Base-by-base conservation (phyloP, 805 yeast genomes). In the Candida piceae region DNA sequence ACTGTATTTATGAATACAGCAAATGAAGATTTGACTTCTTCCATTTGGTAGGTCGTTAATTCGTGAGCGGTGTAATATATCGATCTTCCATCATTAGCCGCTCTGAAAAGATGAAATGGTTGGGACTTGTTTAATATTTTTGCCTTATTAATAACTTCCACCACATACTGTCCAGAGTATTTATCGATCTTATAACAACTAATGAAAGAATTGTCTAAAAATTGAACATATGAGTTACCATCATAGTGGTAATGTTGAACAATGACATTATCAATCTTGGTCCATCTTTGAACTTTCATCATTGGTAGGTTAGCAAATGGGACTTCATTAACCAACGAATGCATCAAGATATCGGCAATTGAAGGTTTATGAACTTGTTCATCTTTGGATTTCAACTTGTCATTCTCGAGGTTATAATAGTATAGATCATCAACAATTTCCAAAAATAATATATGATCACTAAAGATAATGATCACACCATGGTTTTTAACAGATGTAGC, bases 281-380 rank as follows among this genome's bases (percentile, higher is more conserved):
- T 71, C 84, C 93, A 86, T 4, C 73, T 69, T 10, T 65, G 67
- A 5, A 89, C 96, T 42, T 63, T 66, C 66, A 90, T 67, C 19
- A 66, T 64, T 0, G 97, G 96, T 13, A 88, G 62, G 27, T 73
- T 67, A 3, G 52, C 46, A 29, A 90, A 67, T 0, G 95, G 93
- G 17, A 80, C 80, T 50, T 86, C 94, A 55, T 90, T 90, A 21
- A 84, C 76, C 53, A 90, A 67, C 0, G 96, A 86, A 52, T 89
- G 95, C 95, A 89, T 86, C 41, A 90, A 63, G 32, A 86, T 70
- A 57, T 88, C 96, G 0, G 95, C 72, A 11, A 84, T 67, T 3
- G 81, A 69, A 2, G 93, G 84, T 31, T 63, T 51, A 32, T 66
- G 69, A 19, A 68, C 52, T 6, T 39, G 40, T 9, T 29, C 27